Evolutionary conservation across 2,329 filamentous ascomycete genomes (phyloP).

Genomic region (Aspergillus ruber): DNA sequence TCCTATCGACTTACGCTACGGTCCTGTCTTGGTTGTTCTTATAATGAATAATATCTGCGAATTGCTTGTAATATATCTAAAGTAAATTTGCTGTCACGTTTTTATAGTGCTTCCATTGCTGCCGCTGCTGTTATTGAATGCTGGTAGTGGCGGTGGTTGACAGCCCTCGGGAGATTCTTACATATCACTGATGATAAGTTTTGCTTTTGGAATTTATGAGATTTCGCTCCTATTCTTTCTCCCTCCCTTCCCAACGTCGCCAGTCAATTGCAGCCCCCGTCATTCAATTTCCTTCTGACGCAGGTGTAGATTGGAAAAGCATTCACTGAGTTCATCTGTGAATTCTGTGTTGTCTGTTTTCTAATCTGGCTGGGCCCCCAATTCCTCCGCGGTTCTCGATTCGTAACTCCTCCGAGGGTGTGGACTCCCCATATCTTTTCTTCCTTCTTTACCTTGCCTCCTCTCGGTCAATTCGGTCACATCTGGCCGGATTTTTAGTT

Average conservation of each 20-base stretch:
- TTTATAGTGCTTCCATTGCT: neutral
- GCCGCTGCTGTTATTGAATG: neutral
- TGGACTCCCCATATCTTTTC: neutral
- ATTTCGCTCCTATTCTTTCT: neutral
- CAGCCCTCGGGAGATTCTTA: neutral
- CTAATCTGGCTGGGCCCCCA: neutral
- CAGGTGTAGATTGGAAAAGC: neutral
- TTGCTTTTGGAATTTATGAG: neutral
- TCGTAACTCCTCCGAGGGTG: neutral
- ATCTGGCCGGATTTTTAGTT: conserved; percentile 26
- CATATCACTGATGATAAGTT: neutral
- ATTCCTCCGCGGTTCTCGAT: neutral
- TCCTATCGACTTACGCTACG: neutral
- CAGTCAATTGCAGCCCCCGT: neutral
- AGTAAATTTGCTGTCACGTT: neutral
- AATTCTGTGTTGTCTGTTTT: neutral
- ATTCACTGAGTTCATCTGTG: neutral
- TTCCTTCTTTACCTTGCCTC: neutral
- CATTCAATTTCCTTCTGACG: neutral
- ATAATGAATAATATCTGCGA: too few relatives aligned
- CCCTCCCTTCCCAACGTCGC: neutral
- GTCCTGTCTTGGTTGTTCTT: too few relatives aligned
- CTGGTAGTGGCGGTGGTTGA: neutral
- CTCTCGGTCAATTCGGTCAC: conserved; percentile 24
- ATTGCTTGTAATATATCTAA: neutral